phyloP scores from a whole-genome alignment of 768 basidiomycete species.

The Clitopilus passeckerianus region DNA sequence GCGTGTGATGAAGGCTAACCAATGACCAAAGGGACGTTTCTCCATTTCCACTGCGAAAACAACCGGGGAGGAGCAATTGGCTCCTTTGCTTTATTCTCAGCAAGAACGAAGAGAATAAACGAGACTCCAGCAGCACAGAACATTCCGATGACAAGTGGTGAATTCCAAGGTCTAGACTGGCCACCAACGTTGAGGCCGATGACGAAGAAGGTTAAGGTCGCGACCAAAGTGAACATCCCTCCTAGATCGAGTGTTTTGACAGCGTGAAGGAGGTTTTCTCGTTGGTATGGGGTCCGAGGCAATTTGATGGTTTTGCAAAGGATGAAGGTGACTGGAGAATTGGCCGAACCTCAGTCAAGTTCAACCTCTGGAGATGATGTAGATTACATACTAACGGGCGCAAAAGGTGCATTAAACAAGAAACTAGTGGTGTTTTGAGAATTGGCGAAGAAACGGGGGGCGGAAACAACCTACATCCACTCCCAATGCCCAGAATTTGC shows the following conservation, averaged over 20 bases:
- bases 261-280: conserved; percentile 6
- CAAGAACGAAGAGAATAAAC: conserved; percentile 14
- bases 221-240: conserved; percentile 18
- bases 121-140: conserved; percentile 14
- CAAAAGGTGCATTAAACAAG: conserved; percentile 17
- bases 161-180: conserved; percentile 18
- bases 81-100: conserved; percentile 14
- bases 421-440: conserved; percentile 8
- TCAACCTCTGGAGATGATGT: no score
- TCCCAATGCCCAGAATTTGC: conserved; percentile 21
- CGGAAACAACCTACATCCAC: conserved; percentile 16
- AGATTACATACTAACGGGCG: conserved; percentile 20
- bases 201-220: conserved; percentile 16
- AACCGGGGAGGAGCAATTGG: conserved; percentile 16
- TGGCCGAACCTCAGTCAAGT: not conserved
- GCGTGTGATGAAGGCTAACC: conserved; percentile 4
- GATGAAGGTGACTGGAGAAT: conserved; percentile 14
- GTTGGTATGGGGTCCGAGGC: conserved; percentile 9
- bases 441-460: not conserved
- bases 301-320: conserved; percentile 13
- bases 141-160: conserved; percentile 18
- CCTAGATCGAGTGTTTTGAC: conserved; percentile 13
- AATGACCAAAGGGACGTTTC: conserved; percentile 20
- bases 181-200: conserved; percentile 20
- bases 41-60: conserved; percentile 21